Evolutionary conservation across 106 monocot species (phyloP).

Genomic region (Triglochin maritima): DNA sequence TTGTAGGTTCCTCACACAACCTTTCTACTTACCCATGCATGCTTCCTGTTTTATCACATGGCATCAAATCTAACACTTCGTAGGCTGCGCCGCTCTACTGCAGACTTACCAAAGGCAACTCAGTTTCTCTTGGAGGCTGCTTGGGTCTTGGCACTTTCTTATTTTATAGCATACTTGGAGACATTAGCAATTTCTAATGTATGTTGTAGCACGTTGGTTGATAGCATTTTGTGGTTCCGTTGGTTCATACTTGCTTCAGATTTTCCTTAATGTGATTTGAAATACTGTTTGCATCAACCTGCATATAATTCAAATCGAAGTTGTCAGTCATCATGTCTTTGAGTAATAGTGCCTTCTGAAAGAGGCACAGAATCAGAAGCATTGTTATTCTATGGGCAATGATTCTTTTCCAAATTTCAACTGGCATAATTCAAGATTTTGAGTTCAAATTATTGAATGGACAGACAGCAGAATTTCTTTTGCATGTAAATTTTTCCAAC

Average conservation of each 20-base stretch:
- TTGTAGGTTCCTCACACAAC: constrained; percentile 94
- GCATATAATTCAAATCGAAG: too few species aligned
- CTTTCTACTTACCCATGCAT: constrained; percentile 80
- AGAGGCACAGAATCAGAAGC: too few species aligned
- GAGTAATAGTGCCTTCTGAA: too few species aligned
- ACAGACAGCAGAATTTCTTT: too few species aligned
- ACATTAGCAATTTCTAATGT: constrained; percentile 94
- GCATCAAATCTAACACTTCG: constrained; percentile 75
- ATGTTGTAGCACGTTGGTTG: constrained; percentile 14
- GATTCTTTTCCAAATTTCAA: too few species aligned
- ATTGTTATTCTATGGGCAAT: too few species aligned
- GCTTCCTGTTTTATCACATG: constrained; percentile 88
- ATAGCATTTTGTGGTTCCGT: constrained; percentile 1
- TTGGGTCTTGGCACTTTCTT: constrained; percentile 78
- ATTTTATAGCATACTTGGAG: constrained; percentile 95
- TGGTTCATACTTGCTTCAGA: background rate
- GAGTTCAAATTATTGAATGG: too few species aligned
- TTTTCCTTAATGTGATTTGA: too few species aligned
- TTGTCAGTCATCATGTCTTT: too few species aligned
- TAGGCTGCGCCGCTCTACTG: constrained; percentile 57
- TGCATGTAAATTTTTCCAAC: too few species aligned
- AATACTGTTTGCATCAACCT: too few species aligned
- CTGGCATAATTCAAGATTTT: too few species aligned
- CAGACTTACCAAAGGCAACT: constrained; percentile 45
- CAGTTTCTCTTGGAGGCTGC: constrained; percentile 47